These are phyloP conservation scores for Noccaea caerulescens DNA, from an alignment of 345 rosid species.

Conservation along the genomic window DNA sequence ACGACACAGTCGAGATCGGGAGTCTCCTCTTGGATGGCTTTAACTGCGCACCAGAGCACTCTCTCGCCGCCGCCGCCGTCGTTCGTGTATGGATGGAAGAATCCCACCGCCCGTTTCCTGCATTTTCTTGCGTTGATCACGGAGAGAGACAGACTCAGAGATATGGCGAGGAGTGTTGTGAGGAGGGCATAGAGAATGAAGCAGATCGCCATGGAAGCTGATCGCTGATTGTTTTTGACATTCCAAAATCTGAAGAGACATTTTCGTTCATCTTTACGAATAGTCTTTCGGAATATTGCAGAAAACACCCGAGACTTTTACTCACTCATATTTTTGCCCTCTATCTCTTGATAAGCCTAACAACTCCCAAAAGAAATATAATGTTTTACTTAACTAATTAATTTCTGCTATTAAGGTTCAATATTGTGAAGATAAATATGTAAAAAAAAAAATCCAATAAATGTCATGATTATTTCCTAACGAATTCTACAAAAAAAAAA, in stretches of 20 bases:
- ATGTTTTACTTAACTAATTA: too few relatives aligned
- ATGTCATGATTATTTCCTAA: background rate
- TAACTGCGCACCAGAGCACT: slow-evolving; percentile 95
- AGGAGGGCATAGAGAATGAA: slow-evolving; percentile 46
- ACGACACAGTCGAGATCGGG: slow-evolving; percentile 69
- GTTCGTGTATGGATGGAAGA: slow-evolving; percentile 94
- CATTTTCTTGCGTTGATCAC: slow-evolving; percentile 49
- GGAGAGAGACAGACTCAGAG: slow-evolving; percentile 46
- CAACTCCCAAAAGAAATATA: too few relatives aligned
- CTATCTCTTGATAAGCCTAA: background rate
- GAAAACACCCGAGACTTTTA: background rate
- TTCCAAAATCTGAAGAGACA: background rate
- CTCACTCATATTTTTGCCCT: background rate
- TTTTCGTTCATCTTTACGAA: background rate
- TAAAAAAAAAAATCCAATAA: background rate
- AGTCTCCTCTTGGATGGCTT: slow-evolving; percentile 78
- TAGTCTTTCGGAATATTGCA: slow-evolving; percentile 29
- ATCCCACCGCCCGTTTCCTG: slow-evolving; percentile 64
- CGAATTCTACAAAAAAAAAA: too few relatives aligned
- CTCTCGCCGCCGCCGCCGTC: slow-evolving; percentile 99
- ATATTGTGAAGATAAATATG: background rate
- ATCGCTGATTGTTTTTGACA: slow-evolving; percentile 20
- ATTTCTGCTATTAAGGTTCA: background rate
- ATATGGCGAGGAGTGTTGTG: slow-evolving; percentile 47
- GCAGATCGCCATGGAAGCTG: slow-evolving; percentile 50